Evolutionary conservation across 208 protist genomes (phyloP).

Genomic region (Leishmania turanica): DNA sequence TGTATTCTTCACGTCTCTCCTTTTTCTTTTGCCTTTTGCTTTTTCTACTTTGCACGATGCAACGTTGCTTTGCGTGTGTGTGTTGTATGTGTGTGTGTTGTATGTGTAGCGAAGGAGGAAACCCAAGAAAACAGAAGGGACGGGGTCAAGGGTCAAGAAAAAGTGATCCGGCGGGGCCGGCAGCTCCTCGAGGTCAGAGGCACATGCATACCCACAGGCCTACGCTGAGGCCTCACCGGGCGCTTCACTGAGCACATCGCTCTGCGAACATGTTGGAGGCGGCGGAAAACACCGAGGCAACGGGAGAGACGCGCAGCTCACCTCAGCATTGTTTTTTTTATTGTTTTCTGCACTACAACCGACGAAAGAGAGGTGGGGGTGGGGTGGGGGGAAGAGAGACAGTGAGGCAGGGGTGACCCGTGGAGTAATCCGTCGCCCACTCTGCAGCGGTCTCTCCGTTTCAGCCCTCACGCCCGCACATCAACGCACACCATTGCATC

Average conservation of each 20-base stretch:
- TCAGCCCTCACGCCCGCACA: not conserved
- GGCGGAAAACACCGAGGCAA: not conserved
- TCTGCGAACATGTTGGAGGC: not conserved
- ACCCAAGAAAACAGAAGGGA: not conserved
- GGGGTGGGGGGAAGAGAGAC: not conserved
- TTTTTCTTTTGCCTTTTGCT: not conserved
- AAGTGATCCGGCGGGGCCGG: not conserved
- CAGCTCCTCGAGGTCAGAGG: not conserved
- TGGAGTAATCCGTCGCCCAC: not conserved
- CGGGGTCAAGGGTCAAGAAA: not conserved
- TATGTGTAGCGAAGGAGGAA: not conserved
- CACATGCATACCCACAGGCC: not conserved
- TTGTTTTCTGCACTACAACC: not conserved
- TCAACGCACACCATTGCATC: not conserved
- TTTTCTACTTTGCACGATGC: not conserved
- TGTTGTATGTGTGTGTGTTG: not conserved
- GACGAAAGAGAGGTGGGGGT: not conserved
- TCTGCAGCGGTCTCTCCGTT: not conserved
- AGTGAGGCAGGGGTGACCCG: not conserved
- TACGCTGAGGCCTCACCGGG: not conserved
- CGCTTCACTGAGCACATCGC: not conserved
- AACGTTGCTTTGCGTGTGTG: not conserved
- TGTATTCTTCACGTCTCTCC: not conserved
- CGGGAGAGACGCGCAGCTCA: not conserved
- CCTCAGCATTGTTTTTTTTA: too few relatives aligned